Evolutionary conservation across 2,329 filamentous ascomycete genomes (phyloP), one percentile per base, ranked within the genome.

Genomic region (Fusarium nelsonii): DNA sequence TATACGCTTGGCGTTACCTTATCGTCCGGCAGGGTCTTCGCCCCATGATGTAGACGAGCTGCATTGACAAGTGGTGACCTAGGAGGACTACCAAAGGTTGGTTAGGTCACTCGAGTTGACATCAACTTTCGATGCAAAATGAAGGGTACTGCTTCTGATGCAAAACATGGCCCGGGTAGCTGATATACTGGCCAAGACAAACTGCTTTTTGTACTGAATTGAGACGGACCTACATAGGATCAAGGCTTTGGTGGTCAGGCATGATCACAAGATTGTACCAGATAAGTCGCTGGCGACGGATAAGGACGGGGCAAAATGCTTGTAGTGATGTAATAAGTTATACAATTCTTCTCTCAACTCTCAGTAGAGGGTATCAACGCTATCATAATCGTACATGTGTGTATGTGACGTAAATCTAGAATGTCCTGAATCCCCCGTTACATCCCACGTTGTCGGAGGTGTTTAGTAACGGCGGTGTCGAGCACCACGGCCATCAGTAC

Each of bases 401-500:
- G n/a, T 30, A 15, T 33, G 16, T 48, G 50, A 12, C 50, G 36
- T 41, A 40, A 44, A 8, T 14, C 39, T 20, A 52, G 52, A 56
- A 61, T 67, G 49, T 45, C 34, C 34, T 51, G 43, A 58, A 37
- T 65, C 34, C 11, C 11, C 44, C 28, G 11, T 15, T 53, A 37
- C n/a, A 18, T 16, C 9, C 34, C 28, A 23, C 16, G 10, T 18
- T 43, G 11, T 28, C 14, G 30, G 9, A n/a, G 32, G n/a, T 40
- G 14, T 9, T 48, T 67, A 69, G 51, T 66, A 72, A 46, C 68
- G 74, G 52, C 58, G 68, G 50, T 76, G 81, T 63, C 75, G 84
- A 58, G 81, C 83, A 60, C 88, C 87, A 37, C 89, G 87, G 4
- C 91, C 91, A 78, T 93, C 91, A 46, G 91, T 93, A 40, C 91